Evolutionary conservation across 73 alveolate species (phyloP).

Genomic region (Tetrahymena malaccensis): DNA sequence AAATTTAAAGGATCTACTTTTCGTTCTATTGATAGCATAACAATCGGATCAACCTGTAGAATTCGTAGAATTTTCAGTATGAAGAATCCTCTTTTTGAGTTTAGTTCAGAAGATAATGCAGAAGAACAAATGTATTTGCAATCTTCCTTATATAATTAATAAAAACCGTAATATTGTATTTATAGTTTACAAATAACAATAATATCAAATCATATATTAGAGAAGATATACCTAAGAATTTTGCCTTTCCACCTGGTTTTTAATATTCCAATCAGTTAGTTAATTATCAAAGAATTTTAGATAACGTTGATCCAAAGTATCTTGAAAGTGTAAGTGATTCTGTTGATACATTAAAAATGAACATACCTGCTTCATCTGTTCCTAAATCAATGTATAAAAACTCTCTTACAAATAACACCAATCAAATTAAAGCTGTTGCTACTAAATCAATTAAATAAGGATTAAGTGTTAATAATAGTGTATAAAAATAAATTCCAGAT

Average conservation of each 20-base stretch:
- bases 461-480: background rate
- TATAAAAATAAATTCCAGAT: background rate
- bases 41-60: slow-evolving; percentile 38
- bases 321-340: background rate
- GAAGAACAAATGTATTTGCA: background rate
- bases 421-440: background rate
- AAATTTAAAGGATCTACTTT: slow-evolving; percentile 7
- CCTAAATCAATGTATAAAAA: background rate
- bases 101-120: background rate
- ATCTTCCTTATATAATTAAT: background rate
- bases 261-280: slow-evolving; percentile 16
- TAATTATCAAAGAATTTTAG: background rate
- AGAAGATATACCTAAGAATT: slow-evolving; percentile 19
- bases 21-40: slow-evolving; percentile 19
- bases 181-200: background rate
- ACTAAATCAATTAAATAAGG: background rate
- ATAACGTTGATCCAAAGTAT: background rate
- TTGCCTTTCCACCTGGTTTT: slow-evolving; percentile 25
- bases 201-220: background rate
- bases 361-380: background rate
- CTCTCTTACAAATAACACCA: background rate
- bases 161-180: background rate
- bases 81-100: slow-evolving; percentile 28
- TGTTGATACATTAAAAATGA: background rate
- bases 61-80: slow-evolving; percentile 13